Evolutionary conservation across 2,329 filamentous ascomycete genomes (phyloP).

Genomic region (Trichoderma hamatum): DNA sequence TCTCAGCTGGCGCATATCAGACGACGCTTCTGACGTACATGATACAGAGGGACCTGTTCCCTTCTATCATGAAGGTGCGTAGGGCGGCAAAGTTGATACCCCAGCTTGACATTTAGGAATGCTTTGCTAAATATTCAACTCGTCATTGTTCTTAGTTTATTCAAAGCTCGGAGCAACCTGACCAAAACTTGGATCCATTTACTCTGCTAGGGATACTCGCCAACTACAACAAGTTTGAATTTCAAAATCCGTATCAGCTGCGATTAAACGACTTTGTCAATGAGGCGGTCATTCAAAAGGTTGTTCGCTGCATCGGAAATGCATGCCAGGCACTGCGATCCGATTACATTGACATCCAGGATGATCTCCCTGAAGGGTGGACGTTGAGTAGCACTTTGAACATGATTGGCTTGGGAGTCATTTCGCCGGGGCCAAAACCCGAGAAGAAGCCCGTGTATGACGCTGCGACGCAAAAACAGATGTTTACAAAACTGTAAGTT

Average conservation of each 20-base stretch:
- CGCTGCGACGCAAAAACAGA: constrained; percentile 77
- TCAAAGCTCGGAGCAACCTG: constrained; percentile 71
- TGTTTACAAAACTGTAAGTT: constrained; percentile 77
- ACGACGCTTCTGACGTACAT: constrained; percentile 94
- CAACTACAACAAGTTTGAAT: constrained; percentile 99
- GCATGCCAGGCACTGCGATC: constrained; percentile 70
- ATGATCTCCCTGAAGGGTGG: constrained; percentile 91
- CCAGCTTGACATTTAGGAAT: background rate
- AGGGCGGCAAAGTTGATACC: background rate
- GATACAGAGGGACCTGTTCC: constrained; percentile 91
- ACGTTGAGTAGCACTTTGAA: constrained; percentile 76
- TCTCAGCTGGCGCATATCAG: constrained; percentile 92
- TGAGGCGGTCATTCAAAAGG: constrained; percentile 80
- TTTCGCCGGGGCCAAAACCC: constrained; percentile 69
- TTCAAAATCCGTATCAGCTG: constrained; percentile 92
- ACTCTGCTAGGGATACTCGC: constrained; percentile 82
- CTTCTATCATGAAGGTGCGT: constrained; percentile 86
- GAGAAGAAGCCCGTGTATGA: constrained; percentile 63
- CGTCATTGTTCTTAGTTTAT: constrained; percentile 61
- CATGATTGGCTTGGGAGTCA: constrained; percentile 80
- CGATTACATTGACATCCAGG: constrained; percentile 82
- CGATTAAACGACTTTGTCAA: constrained; percentile 96
- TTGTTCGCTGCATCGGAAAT: constrained; percentile 74
- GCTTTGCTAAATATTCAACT: constrained; percentile 22
- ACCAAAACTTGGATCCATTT: constrained; percentile 72